These are phyloP conservation scores for Xylariaceae sp. DNA, from an alignment of 2,329 filamentous ascomycete genomes.

Conservation along the genomic window DNA sequence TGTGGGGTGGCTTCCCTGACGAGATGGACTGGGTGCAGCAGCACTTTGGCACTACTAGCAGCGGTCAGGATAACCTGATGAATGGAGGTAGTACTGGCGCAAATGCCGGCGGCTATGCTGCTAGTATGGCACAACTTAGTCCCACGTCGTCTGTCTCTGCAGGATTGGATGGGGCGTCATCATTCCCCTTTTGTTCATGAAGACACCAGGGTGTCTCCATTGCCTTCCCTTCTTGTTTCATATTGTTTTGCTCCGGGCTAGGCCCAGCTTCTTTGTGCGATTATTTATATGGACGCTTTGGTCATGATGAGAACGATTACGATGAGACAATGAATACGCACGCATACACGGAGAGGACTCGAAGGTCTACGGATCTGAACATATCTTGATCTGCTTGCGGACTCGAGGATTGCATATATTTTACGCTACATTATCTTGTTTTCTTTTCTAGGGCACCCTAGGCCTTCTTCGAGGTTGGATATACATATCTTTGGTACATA, in stretches of 20 bases:
- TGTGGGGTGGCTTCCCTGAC: conserved; percentile 42
- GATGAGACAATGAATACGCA: neutral
- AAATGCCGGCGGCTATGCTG: conserved; percentile 17
- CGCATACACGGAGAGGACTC: too few relatives aligned
- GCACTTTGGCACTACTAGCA: conserved; percentile 27
- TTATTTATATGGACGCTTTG: neutral
- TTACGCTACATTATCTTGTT: too few relatives aligned
- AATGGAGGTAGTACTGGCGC: neutral
- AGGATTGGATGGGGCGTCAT: conserved; percentile 34
- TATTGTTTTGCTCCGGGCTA: conserved; percentile 1
- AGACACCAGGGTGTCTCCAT: conserved; percentile 13
- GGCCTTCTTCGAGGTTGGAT: too few relatives aligned
- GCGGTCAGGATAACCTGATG: conserved; percentile 24
- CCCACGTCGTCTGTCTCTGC: conserved; percentile 28
- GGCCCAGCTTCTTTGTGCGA: neutral
- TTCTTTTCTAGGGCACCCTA: too few relatives aligned
- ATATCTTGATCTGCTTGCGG: too few relatives aligned
- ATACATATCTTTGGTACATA: too few relatives aligned
- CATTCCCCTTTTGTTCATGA: conserved; percentile 42
- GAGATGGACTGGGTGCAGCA: conserved; percentile 36
- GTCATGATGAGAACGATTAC: neutral
- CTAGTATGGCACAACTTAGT: conserved; percentile 19
- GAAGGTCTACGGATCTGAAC: too few relatives aligned
- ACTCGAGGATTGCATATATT: too few relatives aligned
- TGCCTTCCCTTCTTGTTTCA: conserved; percentile 2